Evolutionary conservation across 768 basidiomycete genomes (phyloP), one percentile per base, ranked within the genome.

Genomic region (Chalciporus piperatus): DNA sequence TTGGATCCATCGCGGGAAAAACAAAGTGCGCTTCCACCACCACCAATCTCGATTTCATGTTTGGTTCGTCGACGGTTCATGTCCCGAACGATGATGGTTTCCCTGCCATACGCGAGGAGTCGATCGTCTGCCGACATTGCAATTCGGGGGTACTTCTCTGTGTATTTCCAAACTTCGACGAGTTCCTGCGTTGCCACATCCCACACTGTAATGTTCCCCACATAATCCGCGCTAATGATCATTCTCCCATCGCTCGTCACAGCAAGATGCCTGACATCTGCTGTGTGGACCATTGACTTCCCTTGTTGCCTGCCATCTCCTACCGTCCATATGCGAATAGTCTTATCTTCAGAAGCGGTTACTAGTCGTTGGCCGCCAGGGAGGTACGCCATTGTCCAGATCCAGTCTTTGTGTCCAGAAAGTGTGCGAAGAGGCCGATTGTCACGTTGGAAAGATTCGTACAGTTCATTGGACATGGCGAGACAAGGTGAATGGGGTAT

Each of bases 41-140:
- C 11, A 37, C n/a, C 22, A n/a, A 41, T 25, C n/a, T 39, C n/a
- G 46, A 43, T 43, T 25, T 10, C 11, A 7, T 25, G 35, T 14
- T 33, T n/a, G 28, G 28, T 17, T 2, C 6, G 22, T 14, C 38
- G 37, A 0, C 35, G 37, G 11, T 43, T 30, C 13, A 37, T 14
- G 5, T 28, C 14, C 20, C 25, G 32, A 12, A 52, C 23, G 10
- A n/a, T 6, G 19, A 48, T 38, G 0, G 2, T 12, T 3, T 3
- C 0, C 1, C 0, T 3, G 8, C 45, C 44, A n/a, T 48, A 17
- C 14, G 49, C 58, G 17, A 55, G n/a, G n/a, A n/a, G 38, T 33
- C 17, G 39, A 25, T 19, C 39, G 1, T 57, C 35, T 11, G 39
- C 33, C 2, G 54, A 57, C n/a, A 56, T 43, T 7, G 47, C 49